Percentiles rank a stretch among this genome's conserved stretches.
These are phyloP conservation scores for Saccharum spontaneum DNA, from an alignment of 176 grass and related monocot species.

Conservation along the genomic window DNA sequence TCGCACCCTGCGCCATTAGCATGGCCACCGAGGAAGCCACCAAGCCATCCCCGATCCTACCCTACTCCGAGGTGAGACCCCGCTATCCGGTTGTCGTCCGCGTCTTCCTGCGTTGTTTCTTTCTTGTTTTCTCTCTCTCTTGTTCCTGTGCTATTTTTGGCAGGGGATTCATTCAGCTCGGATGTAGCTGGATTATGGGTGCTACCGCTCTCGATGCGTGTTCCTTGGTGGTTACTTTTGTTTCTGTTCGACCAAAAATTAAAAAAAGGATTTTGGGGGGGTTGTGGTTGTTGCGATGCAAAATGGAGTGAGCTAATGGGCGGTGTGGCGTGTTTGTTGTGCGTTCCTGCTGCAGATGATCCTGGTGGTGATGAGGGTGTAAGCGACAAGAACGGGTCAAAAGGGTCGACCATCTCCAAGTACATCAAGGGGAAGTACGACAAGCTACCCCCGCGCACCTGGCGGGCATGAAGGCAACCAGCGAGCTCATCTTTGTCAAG, in stretches of 20 bases:
- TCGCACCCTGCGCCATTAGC: background rate
- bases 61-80: constrained; percentile 70
- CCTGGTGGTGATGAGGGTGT: constrained; percentile 56
- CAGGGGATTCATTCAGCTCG: background rate
- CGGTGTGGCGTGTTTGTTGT: no score
- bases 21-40: constrained; percentile 60
- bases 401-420: constrained; percentile 78
- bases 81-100: background rate
- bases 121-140: background rate
- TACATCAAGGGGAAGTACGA: constrained; percentile 70
- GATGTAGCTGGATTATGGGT: background rate
- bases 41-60: constrained; percentile 51
- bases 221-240: no score
- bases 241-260: no score
- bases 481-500: constrained; percentile 74
- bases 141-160: background rate
- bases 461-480: constrained; percentile 71
- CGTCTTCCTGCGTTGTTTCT: background rate
- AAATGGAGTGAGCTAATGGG: background rate
- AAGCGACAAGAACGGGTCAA: constrained; percentile 64
- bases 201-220: background rate
- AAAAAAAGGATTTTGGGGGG: no score
- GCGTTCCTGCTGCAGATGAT: constrained; percentile 60
- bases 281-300: background rate
- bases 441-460: constrained; percentile 76